Percentiles rank a stretch among this genome's conserved stretches.
Conservation (phyloP, 768 basidiomycete species). For the Tricholoma bakamatsutake region DNA sequence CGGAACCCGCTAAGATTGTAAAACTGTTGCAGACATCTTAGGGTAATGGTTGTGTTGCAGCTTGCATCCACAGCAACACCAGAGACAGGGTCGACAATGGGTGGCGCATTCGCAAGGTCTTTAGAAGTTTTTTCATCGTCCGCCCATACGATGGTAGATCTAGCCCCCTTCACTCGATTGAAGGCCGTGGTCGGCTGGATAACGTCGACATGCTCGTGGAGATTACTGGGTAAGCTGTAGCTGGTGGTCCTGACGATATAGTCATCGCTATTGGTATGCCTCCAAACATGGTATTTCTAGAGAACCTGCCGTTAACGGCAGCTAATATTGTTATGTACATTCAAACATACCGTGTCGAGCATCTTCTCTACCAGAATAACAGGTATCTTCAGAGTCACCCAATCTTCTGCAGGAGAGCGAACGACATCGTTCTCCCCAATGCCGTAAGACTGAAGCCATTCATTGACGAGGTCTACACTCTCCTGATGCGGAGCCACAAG, state of each 20-base stretch:
- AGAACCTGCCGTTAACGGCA: background rate
- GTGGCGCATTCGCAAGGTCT: slow-evolving; percentile 6
- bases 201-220: slow-evolving; percentile 58
- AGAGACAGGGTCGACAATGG: slow-evolving; percentile 18
- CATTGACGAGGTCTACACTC: slow-evolving; percentile 47
- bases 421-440: slow-evolving; percentile 39
- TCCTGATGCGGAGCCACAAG: slow-evolving; percentile 54
- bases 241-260: slow-evolving; percentile 55
- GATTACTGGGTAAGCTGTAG: slow-evolving; percentile 59
- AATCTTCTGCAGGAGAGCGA: slow-evolving; percentile 63
- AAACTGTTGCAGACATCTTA: slow-evolving; percentile 47
- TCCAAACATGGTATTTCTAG: slow-evolving; percentile 62
- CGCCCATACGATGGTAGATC: slow-evolving; percentile 27
- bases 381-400: slow-evolving; percentile 56
- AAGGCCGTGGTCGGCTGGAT: slow-evolving; percentile 74
- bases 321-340: background rate
- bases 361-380: slow-evolving; percentile 57
- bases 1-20: slow-evolving; percentile 46
- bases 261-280: slow-evolving; percentile 45
- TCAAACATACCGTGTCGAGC: slow-evolving; percentile 53
- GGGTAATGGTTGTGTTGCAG: slow-evolving; percentile 46
- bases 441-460: slow-evolving; percentile 58
- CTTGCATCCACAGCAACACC: slow-evolving; percentile 38
- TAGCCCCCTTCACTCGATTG: slow-evolving; percentile 36
- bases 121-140: slow-evolving; percentile 15